Evolutionary conservation across 352 stramenopile genomes (phyloP).

Genomic region (Elongisporangium senticosum): DNA sequence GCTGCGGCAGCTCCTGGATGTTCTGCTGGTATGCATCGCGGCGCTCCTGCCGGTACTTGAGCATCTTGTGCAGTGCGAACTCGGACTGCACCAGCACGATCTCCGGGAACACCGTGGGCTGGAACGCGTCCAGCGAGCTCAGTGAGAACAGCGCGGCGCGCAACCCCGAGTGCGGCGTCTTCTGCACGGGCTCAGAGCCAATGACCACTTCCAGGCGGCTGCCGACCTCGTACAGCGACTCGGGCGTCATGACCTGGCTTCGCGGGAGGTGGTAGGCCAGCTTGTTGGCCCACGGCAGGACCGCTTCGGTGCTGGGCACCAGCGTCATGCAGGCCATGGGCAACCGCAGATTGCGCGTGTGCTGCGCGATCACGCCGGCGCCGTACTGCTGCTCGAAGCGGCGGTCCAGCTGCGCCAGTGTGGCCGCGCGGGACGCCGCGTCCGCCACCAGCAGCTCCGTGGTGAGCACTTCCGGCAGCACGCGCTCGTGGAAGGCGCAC

Average conservation of each 20-base stretch:
- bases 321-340: constrained; percentile 62
- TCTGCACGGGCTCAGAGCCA: constrained; percentile 15
- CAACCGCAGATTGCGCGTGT: constrained; percentile 29
- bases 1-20: constrained; percentile 8
- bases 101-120: constrained; percentile 36
- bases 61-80: constrained; percentile 47
- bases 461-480: constrained; percentile 27
- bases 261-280: constrained; percentile 51
- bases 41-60: constrained; percentile 44
- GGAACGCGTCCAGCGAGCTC: constrained; percentile 18
- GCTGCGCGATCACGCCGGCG: constrained; percentile 14
- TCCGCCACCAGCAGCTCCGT: constrained; percentile 15
- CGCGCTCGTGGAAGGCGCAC: constrained; percentile 53
- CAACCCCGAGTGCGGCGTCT: constrained; percentile 23
- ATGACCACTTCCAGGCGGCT: constrained; percentile 43
- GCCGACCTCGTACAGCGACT: constrained; percentile 20
- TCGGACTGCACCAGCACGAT: constrained; percentile 62
- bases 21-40: constrained; percentile 39
- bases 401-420: constrained; percentile 47
- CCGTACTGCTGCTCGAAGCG: constrained; percentile 57
- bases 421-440: constrained; percentile 13
- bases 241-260: constrained; percentile 34
- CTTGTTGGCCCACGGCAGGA: constrained; percentile 25
- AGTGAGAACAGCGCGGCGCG: constrained; percentile 32
- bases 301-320: constrained; percentile 26